phyloP scores from a whole-genome alignment of 192 early-diverging fungal species.

The Haplosporangium gracile region DNA sequence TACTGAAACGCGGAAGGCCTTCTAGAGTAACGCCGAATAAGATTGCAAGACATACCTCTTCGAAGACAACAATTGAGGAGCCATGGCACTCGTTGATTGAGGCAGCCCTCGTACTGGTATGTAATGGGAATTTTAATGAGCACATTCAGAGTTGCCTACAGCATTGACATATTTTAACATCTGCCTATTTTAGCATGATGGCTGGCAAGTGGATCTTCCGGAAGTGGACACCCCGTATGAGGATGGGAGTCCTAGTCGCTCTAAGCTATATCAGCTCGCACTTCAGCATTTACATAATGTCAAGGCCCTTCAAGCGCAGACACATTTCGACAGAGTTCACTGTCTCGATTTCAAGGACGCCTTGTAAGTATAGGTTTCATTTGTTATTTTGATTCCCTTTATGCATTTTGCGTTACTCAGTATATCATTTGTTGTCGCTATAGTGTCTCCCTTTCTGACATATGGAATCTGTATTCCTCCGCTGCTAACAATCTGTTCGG shows the following conservation, averaged over 20 bases:
- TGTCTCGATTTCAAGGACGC: slow-evolving; percentile 22
- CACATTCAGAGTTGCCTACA: neutral
- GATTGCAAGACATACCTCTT: neutral
- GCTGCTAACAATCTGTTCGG: slow-evolving; percentile 15
- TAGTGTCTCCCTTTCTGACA: slow-evolving; percentile 12
- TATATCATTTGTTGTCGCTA: neutral
- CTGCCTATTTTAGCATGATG: slow-evolving; percentile 5
- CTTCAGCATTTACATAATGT: slow-evolving; percentile 1
- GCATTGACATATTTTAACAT: neutral
- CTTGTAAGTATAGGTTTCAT: slow-evolving; percentile 13
- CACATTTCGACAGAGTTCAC: slow-evolving; percentile 3
- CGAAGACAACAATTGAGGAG: slow-evolving; percentile 19
- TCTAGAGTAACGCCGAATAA: neutral
- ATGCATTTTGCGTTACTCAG: neutral
- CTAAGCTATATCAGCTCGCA: slow-evolving; percentile 8
- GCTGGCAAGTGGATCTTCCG: slow-evolving; percentile 17
- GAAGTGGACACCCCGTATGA: neutral
- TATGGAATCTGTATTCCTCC: slow-evolving; percentile 15
- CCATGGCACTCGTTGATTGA: slow-evolving; percentile 19
- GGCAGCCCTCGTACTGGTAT: slow-evolving; percentile 2
- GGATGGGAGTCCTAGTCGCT: neutral
- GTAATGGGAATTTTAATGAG: neutral
- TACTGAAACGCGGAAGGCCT: slow-evolving; percentile 3
- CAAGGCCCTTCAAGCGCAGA: neutral
- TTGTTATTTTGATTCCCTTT: neutral